A percentile compares a stretch with the other conserved stretches of the same genome.
These are phyloP conservation scores for Polyplosphaeria fusca DNA, from an alignment of 495 filamentous ascomycete species.

Conservation along the genomic window DNA sequence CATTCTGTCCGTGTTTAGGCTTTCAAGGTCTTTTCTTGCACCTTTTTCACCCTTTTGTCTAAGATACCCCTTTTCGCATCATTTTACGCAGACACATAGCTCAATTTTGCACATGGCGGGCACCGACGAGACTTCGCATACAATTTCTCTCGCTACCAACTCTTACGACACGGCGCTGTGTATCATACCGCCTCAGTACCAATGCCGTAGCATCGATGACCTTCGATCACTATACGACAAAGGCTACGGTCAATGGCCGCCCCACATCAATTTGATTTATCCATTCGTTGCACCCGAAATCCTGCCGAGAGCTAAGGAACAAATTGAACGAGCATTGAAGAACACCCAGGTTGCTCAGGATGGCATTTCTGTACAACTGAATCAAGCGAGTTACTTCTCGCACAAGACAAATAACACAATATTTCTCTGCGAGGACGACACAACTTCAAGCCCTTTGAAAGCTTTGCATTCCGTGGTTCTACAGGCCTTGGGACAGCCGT, in stretches of 20 bases:
- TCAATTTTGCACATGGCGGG: no score
- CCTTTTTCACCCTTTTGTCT: no score
- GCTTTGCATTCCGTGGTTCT: slow-evolving; percentile 28
- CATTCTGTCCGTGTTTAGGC: no score
- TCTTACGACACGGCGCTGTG: slow-evolving; percentile 53
- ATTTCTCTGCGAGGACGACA: slow-evolving; percentile 38
- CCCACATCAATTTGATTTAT: slow-evolving; percentile 59
- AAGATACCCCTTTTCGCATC: no score
- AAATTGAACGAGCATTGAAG: slow-evolving; percentile 25
- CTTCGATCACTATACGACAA: slow-evolving; percentile 56
- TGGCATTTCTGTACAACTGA: slow-evolving; percentile 33
- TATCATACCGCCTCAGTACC: slow-evolving; percentile 46
- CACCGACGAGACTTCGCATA: background rate
- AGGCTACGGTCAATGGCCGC: slow-evolving; percentile 55
- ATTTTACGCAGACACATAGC: no score
- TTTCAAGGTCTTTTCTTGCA: no score
- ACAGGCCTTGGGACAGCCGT: slow-evolving; percentile 25
- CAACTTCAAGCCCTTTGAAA: slow-evolving; percentile 15
- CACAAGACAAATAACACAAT: slow-evolving; percentile 48
- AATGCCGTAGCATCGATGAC: slow-evolving; percentile 46
- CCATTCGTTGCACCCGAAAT: slow-evolving; percentile 50
- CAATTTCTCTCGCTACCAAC: background rate
- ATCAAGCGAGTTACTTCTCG: slow-evolving; percentile 43
- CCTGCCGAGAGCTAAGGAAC: slow-evolving; percentile 36
- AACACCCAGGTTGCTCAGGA: background rate